Base-by-base conservation (phyloP, 1,284 basidiomycete genomes). In the Tranzscheliella williamsii region DNA sequence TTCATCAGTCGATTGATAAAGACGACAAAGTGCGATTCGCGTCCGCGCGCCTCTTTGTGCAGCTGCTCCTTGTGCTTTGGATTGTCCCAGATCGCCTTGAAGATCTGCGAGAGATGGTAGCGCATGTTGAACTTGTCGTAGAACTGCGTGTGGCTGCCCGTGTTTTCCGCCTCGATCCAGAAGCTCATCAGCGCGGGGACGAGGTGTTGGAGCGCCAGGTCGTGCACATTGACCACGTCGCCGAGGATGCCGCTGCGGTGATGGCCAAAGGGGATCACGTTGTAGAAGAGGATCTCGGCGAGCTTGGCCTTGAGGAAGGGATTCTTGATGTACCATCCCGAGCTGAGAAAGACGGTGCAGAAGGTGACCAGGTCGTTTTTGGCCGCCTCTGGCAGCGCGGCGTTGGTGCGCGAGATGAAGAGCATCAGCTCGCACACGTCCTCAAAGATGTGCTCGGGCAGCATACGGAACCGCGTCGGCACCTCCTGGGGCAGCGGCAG, bases 1-100 rank as follows among this genome's bases (percentile, higher is more conserved):
- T 96, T 97, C 83, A 98, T 96, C 84, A 98, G 88, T 68, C 97
- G 83, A 79, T 99, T 98, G 79, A 92, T 85, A 78, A 99, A 98
- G 43, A 89, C 87, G 54, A 97, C 87, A 41, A 77, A 77, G 24
- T 66, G 58, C 17, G 57, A 44, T 12, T 48, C 50, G 35, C 60
- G 51, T 21, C 45, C 56, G 30, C 38, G 32, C 13, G 75, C 65
- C 38, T 67, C 66, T 12, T 38, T 38, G 23, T 70, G 67, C 22
- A 76, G 56, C 33, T 70, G 71, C 56, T 63, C 42, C 48, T 65
- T 71, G 58, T 76, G 75, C 38, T 68, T 49, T 18, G 70, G 58
- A 35, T 71, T 75, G 57, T 55, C 60, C 73, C 65, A 78, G 42
- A 72, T 70, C 33, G 65, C 55, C 58, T 68, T 67, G 51, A 73